phyloP scores from a whole-genome alignment of 805 yeast genomes.

The Ogataea nitratoaversa region DNA sequence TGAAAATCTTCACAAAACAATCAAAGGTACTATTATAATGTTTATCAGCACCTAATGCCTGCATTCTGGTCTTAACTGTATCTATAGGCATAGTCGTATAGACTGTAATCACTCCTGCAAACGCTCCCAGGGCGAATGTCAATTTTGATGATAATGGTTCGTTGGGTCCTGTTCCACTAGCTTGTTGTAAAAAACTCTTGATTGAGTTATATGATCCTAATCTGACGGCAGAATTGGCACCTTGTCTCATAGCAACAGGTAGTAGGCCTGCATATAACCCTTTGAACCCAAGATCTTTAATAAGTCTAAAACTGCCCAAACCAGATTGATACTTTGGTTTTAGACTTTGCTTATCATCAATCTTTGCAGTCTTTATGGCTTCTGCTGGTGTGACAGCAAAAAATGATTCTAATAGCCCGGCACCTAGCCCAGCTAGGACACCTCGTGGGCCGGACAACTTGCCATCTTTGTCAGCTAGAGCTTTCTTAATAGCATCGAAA shows the following conservation, averaged over 20 bases:
- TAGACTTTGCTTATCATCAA: slow-evolving; percentile 80
- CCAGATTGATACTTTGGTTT: slow-evolving; percentile 75
- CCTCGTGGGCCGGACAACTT: slow-evolving; percentile 87
- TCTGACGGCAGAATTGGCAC: slow-evolving; percentile 92
- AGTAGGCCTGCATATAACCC: slow-evolving; percentile 87
- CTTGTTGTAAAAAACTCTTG: slow-evolving; percentile 71
- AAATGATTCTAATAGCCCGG: slow-evolving; percentile 88
- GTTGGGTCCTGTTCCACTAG: slow-evolving; percentile 59
- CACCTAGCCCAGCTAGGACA: slow-evolving; percentile 95
- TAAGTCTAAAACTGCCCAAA: slow-evolving; percentile 60
- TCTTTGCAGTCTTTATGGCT: slow-evolving; percentile 91
- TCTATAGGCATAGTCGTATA: slow-evolving; percentile 94
- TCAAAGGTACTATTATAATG: slow-evolving; percentile 71
- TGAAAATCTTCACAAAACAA: slow-evolving; percentile 77
- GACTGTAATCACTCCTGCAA: slow-evolving; percentile 86
- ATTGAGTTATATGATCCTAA: slow-evolving; percentile 89
- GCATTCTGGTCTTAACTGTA: slow-evolving; percentile 96
- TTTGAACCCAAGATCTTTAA: slow-evolving; percentile 72
- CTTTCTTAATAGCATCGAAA: slow-evolving; percentile 77
- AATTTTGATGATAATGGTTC: slow-evolving; percentile 72
- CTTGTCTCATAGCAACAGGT: slow-evolving; percentile 94
- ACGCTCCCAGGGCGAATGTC: slow-evolving; percentile 86
- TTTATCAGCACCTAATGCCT: slow-evolving; percentile 73
- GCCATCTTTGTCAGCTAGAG: slow-evolving; percentile 79
- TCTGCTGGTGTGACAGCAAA: slow-evolving; percentile 96